Evolutionary conservation across 345 rosid genomes (phyloP), one percentile per base, ranked within the genome.

Genomic region (Kernera saxatilis): DNA sequence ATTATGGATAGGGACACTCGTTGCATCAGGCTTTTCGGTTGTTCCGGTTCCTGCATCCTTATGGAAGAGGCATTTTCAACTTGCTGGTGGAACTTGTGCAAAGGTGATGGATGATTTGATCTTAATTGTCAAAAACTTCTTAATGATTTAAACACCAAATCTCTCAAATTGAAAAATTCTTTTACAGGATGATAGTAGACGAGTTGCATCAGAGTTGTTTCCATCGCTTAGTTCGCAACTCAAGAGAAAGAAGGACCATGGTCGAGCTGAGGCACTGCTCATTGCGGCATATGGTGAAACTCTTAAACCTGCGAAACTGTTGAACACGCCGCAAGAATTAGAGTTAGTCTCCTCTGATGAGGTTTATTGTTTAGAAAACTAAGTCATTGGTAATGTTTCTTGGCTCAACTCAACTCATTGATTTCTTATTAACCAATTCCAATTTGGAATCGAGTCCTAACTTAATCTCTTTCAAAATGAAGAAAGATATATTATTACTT

Each of bases 181-280:
- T 10, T 22, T 66, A 72, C 84, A 90, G 97, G 97, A 91, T 77
- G 96, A 93, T 73, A 87, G 94, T 40, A 81, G 97, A 80, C 84
- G 84, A 79, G 69, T 87, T 71, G 94, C 98, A 19, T 80, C 87
- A 22, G 79, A 72, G 9, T 50, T 91, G 65, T 93, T 90, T 86
- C 97, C 97, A 26, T 81, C 87, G 30, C 71, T 93, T 77, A 71
- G 84, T 75, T 82, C 82, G 35, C 82, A 40, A 29, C 77, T 93
- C 48, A 75, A 73, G 65, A 87, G 96, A 69, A 88, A 88, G 79
- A 93, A 85, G 50, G 97, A 91, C 70, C 97, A 91, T 46, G 98
- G 97, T 87, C 85, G 93, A 78, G 98, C 97, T 10, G 98, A 93
- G 72, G 95, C 97, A 30, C 61, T 88, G 69, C 91, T 93, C 8